Evolutionary conservation across 441 rosid genomes (phyloP).

Genomic region (Bruguiera hainesii): DNA sequence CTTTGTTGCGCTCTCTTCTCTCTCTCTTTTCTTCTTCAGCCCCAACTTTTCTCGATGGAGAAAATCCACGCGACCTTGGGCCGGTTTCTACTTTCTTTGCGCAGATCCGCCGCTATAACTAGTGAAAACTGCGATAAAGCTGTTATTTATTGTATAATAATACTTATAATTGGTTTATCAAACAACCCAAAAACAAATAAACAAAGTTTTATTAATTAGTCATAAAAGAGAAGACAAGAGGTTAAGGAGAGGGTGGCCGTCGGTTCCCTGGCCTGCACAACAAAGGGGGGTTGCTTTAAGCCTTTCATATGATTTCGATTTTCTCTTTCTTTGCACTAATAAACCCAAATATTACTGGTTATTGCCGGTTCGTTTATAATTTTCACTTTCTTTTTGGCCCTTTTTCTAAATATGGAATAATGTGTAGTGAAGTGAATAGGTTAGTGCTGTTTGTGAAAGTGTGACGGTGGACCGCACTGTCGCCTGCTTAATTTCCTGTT

Average conservation of each 20-base stretch:
- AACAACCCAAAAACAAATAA: neutral
- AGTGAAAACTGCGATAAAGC: neutral
- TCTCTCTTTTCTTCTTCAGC: neutral
- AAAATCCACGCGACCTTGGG: neutral
- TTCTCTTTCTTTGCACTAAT: constrained; percentile 4
- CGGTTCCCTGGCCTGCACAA: neutral
- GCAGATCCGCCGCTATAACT: neutral
- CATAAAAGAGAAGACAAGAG: neutral
- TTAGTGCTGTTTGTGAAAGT: neutral
- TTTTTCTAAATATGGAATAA: neutral
- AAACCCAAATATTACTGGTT: neutral
- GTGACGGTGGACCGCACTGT: constrained; percentile 18
- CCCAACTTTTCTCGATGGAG: neutral
- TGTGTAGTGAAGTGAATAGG: neutral
- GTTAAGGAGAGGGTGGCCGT: constrained; percentile 2
- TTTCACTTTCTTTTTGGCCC: neutral
- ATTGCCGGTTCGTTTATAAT: neutral
- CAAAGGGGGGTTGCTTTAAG: neutral
- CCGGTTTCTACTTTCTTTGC: neutral
- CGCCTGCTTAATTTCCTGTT: constrained; percentile 11
- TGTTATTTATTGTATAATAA: neutral
- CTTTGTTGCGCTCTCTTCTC: neutral
- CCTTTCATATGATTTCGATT: constrained; percentile 27
- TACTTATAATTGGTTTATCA: neutral
- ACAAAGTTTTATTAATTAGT: neutral